Evolutionary conservation across 202 grass and related monocot genomes (phyloP).

Genomic region (Dendrocalamus latiflorus): DNA sequence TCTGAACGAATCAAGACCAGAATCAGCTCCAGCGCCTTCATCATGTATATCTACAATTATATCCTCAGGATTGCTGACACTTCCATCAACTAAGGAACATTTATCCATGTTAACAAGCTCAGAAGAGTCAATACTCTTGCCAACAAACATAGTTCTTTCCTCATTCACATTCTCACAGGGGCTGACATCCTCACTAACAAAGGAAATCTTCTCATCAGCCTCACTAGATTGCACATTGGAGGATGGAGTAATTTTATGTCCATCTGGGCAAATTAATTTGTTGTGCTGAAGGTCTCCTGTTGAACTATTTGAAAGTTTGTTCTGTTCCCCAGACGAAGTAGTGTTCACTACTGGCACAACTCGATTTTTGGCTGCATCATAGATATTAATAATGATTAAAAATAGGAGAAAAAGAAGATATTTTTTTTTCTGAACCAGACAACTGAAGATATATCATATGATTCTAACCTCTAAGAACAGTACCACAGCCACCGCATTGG

Average conservation of each 20-base stretch:
- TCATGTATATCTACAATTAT: conserved; percentile 4
- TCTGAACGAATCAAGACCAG: neutral
- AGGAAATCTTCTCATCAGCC: neutral
- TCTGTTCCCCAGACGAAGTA: neutral
- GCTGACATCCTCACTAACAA: neutral
- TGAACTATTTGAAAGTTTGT: neutral
- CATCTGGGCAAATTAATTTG: conserved; percentile 23
- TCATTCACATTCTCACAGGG: neutral
- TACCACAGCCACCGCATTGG: conserved; percentile 65
- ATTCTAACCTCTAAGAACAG: conserved; percentile 61
- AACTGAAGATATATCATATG: neutral
- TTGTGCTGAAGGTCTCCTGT: conserved; percentile 13
- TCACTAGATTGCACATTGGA: neutral
- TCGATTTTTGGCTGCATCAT: conserved; percentile 46
- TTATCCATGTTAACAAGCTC: neutral
- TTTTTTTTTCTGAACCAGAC: too few species aligned
- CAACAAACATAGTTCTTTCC: neutral
- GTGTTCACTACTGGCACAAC: neutral
- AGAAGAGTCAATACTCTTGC: neutral
- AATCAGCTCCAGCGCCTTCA: neutral
- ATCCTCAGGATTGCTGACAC: neutral
- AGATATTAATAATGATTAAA: neutral
- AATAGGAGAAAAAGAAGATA: neutral
- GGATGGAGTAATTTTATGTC: neutral
- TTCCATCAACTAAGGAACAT: neutral